Percentiles rank a stretch among this genome's conserved stretches.
phyloP scores from a whole-genome alignment of 1,139 yeast genomes.

The Debaryomyces coudertii region DNA sequence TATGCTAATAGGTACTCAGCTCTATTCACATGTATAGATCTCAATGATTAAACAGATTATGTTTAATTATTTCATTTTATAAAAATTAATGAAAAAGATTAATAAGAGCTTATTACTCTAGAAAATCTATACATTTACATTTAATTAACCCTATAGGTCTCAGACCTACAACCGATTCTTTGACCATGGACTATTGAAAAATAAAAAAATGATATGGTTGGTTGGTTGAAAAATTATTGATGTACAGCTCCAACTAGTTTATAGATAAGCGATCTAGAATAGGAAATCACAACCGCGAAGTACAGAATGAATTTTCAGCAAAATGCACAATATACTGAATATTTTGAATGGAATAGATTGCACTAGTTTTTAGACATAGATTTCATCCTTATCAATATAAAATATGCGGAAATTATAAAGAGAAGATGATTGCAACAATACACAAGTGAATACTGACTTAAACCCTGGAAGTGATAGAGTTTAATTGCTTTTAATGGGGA shows the following conservation, averaged over 20 bases:
- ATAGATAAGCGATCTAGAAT: not conserved
- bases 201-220: not conserved
- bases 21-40: too few relatives aligned
- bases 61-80: too few relatives aligned
- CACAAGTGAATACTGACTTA: not conserved
- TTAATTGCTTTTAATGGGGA: constrained; percentile 1
- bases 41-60: too few relatives aligned
- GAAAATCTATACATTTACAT: too few relatives aligned
- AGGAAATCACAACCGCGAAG: constrained; percentile 7
- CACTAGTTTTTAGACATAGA: not conserved
- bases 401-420: too few relatives aligned
- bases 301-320: not conserved
- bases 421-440: too few relatives aligned
- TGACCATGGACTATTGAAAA: not conserved
- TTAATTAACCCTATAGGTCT: too few relatives aligned
- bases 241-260: not conserved
- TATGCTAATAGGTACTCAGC: not conserved
- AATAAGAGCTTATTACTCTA: too few relatives aligned
- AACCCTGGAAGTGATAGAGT: constrained; percentile 1
- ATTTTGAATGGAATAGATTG: too few relatives aligned
- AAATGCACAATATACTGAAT: not conserved
- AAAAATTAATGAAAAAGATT: too few relatives aligned
- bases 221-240: too few relatives aligned
- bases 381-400: not conserved
- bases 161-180: not conserved